These are phyloP conservation scores for Fraxinus cuspidata DNA, from an alignment of 257 asterid genomes.

Conservation along the genomic window DNA sequence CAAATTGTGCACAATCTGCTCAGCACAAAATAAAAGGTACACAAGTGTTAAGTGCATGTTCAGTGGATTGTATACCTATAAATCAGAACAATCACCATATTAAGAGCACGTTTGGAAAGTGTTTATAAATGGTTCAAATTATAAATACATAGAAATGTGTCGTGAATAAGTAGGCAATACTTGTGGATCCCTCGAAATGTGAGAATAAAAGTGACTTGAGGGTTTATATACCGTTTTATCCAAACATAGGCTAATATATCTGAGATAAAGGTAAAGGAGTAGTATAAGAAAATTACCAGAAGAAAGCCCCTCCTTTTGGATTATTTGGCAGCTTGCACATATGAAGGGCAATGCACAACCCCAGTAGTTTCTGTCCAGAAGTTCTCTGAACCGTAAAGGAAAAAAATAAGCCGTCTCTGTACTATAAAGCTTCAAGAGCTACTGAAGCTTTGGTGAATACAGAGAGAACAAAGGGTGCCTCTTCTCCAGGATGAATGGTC, in stretches of 20 bases:
- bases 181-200: too few species aligned
- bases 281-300: slow-evolving; percentile 34
- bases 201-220: too few species aligned
- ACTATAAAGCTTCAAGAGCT: slow-evolving; percentile 80
- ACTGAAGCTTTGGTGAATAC: slow-evolving; percentile 93
- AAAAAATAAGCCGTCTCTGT: slow-evolving; percentile 15
- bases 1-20: not conserved
- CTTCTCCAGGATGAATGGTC: slow-evolving; percentile 98
- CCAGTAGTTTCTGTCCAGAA: slow-evolving; percentile 19
- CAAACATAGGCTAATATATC: not conserved
- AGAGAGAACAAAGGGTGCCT: slow-evolving; percentile 95
- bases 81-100: not conserved
- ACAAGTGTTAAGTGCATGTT: not conserved
- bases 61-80: not conserved
- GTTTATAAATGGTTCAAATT: too few species aligned
- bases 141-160: too few species aligned
- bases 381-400: too few species aligned
- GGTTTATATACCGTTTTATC: too few species aligned
- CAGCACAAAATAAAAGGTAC: not conserved
- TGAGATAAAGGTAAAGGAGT: not conserved
- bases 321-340: slow-evolving; percentile 23
- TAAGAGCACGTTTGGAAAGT: too few species aligned
- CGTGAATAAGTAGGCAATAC: too few species aligned
- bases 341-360: slow-evolving; percentile 26
- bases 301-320: slow-evolving; percentile 9